Percentiles rank a stretch among this genome's conserved stretches.
phyloP scores from a whole-genome alignment of 352 stramenopile genomes.

The Phytopythium chamaehyphon region DNA sequence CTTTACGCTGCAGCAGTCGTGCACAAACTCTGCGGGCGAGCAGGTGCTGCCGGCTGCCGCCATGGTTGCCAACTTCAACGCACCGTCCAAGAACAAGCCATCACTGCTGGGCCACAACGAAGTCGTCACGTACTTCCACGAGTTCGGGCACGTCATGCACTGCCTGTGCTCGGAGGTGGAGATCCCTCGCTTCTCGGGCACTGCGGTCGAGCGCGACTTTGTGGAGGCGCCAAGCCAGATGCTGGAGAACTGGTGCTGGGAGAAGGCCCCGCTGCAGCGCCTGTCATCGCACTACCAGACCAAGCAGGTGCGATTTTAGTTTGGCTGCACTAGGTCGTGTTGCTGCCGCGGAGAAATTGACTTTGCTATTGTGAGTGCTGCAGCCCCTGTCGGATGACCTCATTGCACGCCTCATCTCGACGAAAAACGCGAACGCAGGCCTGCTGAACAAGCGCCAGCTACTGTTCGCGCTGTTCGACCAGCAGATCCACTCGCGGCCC shows the following conservation, averaged over 20 bases:
- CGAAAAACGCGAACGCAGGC: conserved; percentile 83
- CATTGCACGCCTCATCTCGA: conserved; percentile 77
- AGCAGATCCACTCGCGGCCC: conserved; percentile 80
- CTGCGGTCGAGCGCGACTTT: conserved; percentile 83
- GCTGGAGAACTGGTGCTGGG: conserved; percentile 91
- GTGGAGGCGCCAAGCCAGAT: conserved; percentile 91
- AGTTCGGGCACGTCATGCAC: conserved; percentile 91
- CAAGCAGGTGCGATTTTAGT: conserved; percentile 28
- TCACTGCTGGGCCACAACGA: conserved; percentile 80
- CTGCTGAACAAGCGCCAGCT: conserved; percentile 83
- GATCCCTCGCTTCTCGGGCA: conserved; percentile 74
- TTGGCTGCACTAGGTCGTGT: background rate
- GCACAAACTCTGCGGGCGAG: conserved; percentile 49
- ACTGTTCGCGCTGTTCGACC: conserved; percentile 80
- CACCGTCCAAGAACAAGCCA: conserved; percentile 70
- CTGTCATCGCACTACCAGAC: conserved; percentile 85
- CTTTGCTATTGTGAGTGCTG: conserved; percentile 6
- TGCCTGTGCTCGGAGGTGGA: conserved; percentile 80
- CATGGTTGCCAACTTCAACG: conserved; percentile 91
- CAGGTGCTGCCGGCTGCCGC: conserved; percentile 70
- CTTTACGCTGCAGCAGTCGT: conserved; percentile 85
- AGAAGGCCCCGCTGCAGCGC: conserved; percentile 79
- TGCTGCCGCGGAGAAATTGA: no score
- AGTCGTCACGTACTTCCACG: conserved; percentile 89
- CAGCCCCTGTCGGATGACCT: conserved; percentile 80